phyloP scores from a whole-genome alignment of 257 asterid genomes.

The Eucommia ulmoides region DNA sequence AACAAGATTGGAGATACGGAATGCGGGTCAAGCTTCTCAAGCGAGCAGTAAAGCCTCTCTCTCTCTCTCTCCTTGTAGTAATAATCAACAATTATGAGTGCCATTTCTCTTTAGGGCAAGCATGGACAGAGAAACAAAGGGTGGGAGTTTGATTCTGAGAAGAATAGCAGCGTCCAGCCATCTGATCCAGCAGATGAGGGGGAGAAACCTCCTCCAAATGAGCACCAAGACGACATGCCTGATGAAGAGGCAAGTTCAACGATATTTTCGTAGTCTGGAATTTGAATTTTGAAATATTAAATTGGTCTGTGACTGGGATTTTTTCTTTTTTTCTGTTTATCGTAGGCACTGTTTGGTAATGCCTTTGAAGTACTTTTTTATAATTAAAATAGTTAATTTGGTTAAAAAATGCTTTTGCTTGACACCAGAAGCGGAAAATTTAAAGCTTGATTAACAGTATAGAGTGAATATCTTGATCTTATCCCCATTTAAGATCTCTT shows the following conservation, averaged over 20 bases:
- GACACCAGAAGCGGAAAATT: not conserved
- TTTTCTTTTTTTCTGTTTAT: too few relatives aligned
- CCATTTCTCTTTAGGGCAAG: constrained; percentile 32
- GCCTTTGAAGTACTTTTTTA: not conserved
- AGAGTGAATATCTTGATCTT: too few relatives aligned
- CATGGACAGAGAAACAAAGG: constrained; percentile 59
- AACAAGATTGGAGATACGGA: constrained; percentile 97
- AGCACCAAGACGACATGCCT: constrained; percentile 57
- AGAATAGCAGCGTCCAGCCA: constrained; percentile 30
- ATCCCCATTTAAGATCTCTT: too few relatives aligned
- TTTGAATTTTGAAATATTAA: not conserved
- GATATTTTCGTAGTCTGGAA: not conserved
- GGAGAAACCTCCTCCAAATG: constrained; percentile 43
- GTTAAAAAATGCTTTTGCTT: not conserved
- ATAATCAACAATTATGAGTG: not conserved
- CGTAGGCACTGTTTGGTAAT: not conserved
- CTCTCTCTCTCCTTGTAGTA: constrained; percentile 4
- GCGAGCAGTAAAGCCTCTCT: constrained; percentile 38
- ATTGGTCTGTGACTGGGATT: not conserved
- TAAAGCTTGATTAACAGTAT: too few relatives aligned
- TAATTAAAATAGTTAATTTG: too few relatives aligned
- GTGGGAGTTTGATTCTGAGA: constrained; percentile 59
- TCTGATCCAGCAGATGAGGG: constrained; percentile 38
- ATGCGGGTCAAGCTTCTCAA: constrained; percentile 87
- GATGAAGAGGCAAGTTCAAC: constrained; percentile 65